phyloP scores from a whole-genome alignment of 139 green algal genomes.

The Tetraselmis chui region DNA sequence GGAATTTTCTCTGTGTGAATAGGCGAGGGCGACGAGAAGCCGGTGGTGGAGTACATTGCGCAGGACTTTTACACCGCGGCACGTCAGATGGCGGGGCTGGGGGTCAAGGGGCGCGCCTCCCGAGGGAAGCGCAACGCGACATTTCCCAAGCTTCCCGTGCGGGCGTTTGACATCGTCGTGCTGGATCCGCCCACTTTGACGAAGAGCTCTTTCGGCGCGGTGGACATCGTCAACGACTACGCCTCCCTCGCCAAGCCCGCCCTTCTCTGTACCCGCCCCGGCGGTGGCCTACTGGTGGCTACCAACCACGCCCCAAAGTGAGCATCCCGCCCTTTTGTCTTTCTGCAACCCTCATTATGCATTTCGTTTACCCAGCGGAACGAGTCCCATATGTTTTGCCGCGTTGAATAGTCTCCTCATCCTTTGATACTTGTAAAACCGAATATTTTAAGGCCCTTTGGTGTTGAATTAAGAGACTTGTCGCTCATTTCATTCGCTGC shows the following conservation, averaged over 20 bases:
- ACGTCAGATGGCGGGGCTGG: conserved; percentile 8
- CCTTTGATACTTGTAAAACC: too few species aligned
- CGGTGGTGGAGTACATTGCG: background rate
- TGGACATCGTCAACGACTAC: conserved; percentile 24
- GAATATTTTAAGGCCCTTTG: too few species aligned
- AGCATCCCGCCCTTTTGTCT: too few species aligned
- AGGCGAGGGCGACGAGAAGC: too few species aligned
- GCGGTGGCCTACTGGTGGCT: conserved; percentile 7
- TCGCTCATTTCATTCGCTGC: too few species aligned
- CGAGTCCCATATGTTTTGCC: too few species aligned
- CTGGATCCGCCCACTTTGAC: conserved; percentile 17
- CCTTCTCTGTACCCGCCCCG: background rate
- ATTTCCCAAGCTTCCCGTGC: background rate
- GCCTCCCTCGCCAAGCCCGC: conserved; percentile 13
- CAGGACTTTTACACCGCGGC: conserved; percentile 13
- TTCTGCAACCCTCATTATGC: too few species aligned
- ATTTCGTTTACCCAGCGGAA: too few species aligned
- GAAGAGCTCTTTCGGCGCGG: conserved; percentile 11
- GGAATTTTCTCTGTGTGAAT: too few species aligned
- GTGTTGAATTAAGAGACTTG: too few species aligned
- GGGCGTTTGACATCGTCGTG: conserved; percentile 11
- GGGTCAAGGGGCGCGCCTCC: background rate
- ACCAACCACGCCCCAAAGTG: conserved; percentile 18
- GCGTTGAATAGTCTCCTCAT: too few species aligned
- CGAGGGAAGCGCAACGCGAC: background rate